Percentiles rank a stretch among this genome's conserved stretches.
phyloP scores from a whole-genome alignment of 1,284 basidiomycete genomes.

The Cryptococcus deneoformans region DNA sequence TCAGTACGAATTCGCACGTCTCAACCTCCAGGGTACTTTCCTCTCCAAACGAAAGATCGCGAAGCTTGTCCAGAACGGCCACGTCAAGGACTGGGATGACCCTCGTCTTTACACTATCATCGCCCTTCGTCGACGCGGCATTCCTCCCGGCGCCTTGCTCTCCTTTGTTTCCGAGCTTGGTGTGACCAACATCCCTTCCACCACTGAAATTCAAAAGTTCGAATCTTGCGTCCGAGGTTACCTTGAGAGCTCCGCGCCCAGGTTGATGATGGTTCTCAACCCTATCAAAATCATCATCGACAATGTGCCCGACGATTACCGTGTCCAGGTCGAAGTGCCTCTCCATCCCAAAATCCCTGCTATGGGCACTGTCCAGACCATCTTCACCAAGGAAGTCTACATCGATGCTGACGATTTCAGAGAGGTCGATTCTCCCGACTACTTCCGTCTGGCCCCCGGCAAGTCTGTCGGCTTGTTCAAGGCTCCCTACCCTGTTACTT shows the following conservation, averaged over 20 bases:
- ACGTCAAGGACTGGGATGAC: constrained; percentile 95
- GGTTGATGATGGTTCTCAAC: constrained; percentile 87
- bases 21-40: constrained; percentile 92
- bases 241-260: constrained; percentile 82
- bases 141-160: constrained; percentile 92
- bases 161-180: constrained; percentile 91
- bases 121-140: constrained; percentile 87
- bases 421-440: constrained; percentile 85
- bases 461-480: constrained; percentile 97
- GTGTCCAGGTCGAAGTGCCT: constrained; percentile 81
- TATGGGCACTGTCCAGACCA: constrained; percentile 77
- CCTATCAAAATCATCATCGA: constrained; percentile 90
- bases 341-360: constrained; percentile 92
- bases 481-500: constrained; percentile 93
- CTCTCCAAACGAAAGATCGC: constrained; percentile 97
- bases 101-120: constrained; percentile 98
- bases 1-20: constrained; percentile 94
- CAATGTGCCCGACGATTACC: constrained; percentile 85
- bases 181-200: constrained; percentile 81
- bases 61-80: constrained; percentile 77
- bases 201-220: constrained; percentile 84
- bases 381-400: constrained; percentile 86
- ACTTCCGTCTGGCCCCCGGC: constrained; percentile 95
- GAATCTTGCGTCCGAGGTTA: constrained; percentile 87
- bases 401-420: constrained; percentile 97